Conservation (phyloP, 2,329 filamentous ascomycete genomes). For the Neonectria ditissima region DNA sequence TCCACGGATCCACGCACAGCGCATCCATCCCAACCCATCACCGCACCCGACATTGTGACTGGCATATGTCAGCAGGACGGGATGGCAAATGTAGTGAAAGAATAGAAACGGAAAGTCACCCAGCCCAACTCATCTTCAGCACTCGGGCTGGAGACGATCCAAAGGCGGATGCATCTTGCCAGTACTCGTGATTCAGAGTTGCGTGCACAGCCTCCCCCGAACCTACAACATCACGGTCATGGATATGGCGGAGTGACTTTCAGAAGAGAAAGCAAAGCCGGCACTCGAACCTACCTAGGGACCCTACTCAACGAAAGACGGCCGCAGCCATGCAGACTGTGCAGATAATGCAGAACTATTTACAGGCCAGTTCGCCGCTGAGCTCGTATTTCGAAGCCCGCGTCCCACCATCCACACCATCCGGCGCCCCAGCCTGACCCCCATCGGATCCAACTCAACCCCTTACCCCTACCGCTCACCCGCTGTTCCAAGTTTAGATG, state of each 20-base stretch:
- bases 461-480: conserved; percentile 23
- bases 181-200: conserved; percentile 2
- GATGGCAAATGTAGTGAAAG: not conserved
- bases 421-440: not conserved
- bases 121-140: too few species aligned
- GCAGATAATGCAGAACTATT: conserved; percentile 9
- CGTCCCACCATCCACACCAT: conserved; percentile 17
- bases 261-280: conserved; percentile 3
- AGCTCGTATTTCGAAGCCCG: conserved; percentile 28
- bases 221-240: conserved; percentile 12
- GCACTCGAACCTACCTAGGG: conserved; percentile 12
- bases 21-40: not conserved
- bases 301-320: not conserved
- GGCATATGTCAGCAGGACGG: conserved; percentile 21
- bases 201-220: conserved; percentile 16
- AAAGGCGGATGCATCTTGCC: not conserved
- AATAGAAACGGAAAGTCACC: not conserved
- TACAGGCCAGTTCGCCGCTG: conserved; percentile 18
- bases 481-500: conserved; percentile 37
- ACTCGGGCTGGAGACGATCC: not conserved
- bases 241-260: conserved; percentile 16
- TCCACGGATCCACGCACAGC: conserved; percentile 13
- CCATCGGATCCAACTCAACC: conserved; percentile 10
- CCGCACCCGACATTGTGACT: not conserved
- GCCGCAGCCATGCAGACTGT: not conserved